A percentile compares a stretch with the other conserved stretches of the same genome.
Conservation (phyloP, 495 filamentous ascomycete genomes). For the Penicillium canescens region DNA sequence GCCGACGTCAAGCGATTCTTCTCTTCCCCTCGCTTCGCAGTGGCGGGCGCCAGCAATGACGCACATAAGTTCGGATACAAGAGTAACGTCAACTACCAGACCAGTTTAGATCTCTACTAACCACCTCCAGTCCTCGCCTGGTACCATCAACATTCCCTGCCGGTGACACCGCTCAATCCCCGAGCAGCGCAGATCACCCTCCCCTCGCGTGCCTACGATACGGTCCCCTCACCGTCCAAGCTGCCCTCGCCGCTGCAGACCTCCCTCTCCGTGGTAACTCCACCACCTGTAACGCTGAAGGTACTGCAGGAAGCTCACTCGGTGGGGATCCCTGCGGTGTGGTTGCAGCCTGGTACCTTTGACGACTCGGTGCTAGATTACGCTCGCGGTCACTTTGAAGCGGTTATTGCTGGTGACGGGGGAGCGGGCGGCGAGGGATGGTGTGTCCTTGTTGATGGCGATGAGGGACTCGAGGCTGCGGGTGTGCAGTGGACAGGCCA, state of each 20-base stretch:
- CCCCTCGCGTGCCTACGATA: constrained; percentile 55
- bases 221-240: constrained; percentile 61
- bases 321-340: constrained; percentile 77
- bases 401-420: constrained; percentile 69
- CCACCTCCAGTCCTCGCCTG: constrained; percentile 73
- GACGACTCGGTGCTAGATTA: constrained; percentile 70
- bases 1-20: constrained; percentile 76
- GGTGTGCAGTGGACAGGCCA: constrained; percentile 51
- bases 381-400: constrained; percentile 64
- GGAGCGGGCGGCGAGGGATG: constrained; percentile 74
- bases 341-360: constrained; percentile 90
- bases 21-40: constrained; percentile 77
- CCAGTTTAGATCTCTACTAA: constrained; percentile 10
- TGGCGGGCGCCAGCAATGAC: constrained; percentile 87
- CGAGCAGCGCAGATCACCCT: constrained; percentile 58
- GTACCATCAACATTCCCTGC: constrained; percentile 77
- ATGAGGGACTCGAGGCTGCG: constrained; percentile 63
- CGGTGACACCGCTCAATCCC: constrained; percentile 83
- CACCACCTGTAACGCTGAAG: constrained; percentile 65
- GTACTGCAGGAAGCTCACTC: constrained; percentile 77
- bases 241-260: constrained; percentile 68
- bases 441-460: constrained; percentile 92
- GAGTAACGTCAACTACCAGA: constrained; percentile 44
- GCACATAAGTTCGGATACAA: constrained; percentile 88
- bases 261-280: constrained; percentile 83